Base-by-base conservation (phyloP, 1,284 basidiomycete species). In the Boletus hoseneyae region DNA sequence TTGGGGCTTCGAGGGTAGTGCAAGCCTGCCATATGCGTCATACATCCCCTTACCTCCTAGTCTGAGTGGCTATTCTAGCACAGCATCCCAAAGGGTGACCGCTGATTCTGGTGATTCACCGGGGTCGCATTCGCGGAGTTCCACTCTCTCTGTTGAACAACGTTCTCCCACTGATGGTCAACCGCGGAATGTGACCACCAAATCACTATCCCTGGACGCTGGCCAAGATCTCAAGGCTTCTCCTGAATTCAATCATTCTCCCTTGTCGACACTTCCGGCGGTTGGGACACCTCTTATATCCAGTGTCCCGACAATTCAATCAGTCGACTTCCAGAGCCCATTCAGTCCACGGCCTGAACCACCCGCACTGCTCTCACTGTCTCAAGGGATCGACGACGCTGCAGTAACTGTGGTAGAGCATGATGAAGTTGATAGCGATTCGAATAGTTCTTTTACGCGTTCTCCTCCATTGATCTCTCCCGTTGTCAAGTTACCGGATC, bases 131-230 rank as follows among this genome's bases (percentile, higher is more conserved):
- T 66, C 67, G 16, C 62, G 63, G 27, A 69, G 65, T 45, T 68
- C 65, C 3, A 70, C 65, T 4, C 63, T 66, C 34, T 60, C 66
- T 8, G 61, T 67, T 8, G 63, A 66, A n/a, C 66, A 68, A 38
- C 48, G 30, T 44, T 65, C 50, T 36, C 63, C 66, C 21, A 58
- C 43, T 0, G 61, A 64, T 13, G 51, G 40, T 37, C 61, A 51
- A 8, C 45, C 40, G 6, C 62, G 60, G 56, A 51, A 52, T 25
- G 11, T 16, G 27, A 29, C 49, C 3, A 39, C 55, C 34, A 55
- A 25, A 36, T 39, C 63, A 5, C 34, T 53, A 16, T 47, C 57
- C 41, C 37, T 58, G 13, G 53, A 53, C 8, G 37, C 33, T 32
- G 34, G 21, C 3, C 36, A 52, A 19, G 43, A 58, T 33, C 13